A percentile compares a stretch with the other conserved stretches of the same genome.
Conservation (phyloP, 2,329 filamentous ascomycete species). For the Fusarium nurragi region DNA sequence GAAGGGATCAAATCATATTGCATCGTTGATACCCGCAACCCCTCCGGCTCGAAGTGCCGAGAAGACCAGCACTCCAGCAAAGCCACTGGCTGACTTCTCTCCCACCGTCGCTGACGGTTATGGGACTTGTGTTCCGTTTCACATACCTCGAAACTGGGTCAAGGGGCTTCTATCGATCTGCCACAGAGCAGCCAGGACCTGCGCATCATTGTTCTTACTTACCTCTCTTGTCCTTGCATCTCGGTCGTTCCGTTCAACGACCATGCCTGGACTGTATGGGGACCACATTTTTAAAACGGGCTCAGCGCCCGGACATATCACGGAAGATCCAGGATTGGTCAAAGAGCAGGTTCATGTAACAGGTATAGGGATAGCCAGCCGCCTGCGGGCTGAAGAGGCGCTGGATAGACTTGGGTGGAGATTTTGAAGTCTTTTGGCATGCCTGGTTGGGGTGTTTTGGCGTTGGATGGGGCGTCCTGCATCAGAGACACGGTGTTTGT, state of each 20-base stretch:
- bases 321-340: conserved; percentile 4
- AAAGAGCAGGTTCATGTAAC: conserved; percentile 8
- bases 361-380: conserved; percentile 16
- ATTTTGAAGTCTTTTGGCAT: conserved; percentile 24
- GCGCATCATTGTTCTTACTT: conserved; percentile 27
- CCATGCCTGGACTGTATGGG: conserved; percentile 12
- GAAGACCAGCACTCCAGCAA: conserved; percentile 17
- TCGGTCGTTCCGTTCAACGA: conserved; percentile 2
- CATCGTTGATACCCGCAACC: conserved; percentile 48
- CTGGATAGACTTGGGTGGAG: conserved; percentile 29
- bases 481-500: conserved; percentile 44
- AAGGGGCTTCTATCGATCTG: conserved; percentile 19
- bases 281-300: conserved; percentile 11
- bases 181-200: conserved; percentile 19
- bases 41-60: conserved; percentile 35
- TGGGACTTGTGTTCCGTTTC: conserved; percentile 45
- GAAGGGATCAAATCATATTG: conserved; percentile 47
- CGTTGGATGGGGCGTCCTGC: conserved; percentile 43
- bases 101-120: conserved; percentile 35
- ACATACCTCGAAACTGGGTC: conserved; percentile 37
- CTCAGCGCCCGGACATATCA: conserved; percentile 6
- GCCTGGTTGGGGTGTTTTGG: conserved; percentile 42
- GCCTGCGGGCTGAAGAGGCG: conserved; percentile 8
- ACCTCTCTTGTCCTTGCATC: conserved; percentile 11
- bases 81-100: conserved; percentile 26